Base-by-base conservation (phyloP, 345 rosid genomes). In the Trapa incisa region DNA sequence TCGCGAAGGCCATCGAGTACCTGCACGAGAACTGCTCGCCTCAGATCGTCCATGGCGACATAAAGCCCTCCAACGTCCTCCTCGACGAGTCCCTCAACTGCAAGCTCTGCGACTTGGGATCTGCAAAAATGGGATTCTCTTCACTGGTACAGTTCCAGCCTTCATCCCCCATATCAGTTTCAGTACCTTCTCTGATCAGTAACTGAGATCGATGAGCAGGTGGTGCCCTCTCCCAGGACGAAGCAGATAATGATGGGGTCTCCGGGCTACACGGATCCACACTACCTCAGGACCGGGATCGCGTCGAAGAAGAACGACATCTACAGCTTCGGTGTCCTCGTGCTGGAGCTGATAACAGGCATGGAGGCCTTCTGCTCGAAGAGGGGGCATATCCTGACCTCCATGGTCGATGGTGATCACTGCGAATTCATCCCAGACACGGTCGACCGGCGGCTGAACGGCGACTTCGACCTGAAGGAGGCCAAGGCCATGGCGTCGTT, bases 51-150 rank as follows among this genome's bases (percentile, higher is more conserved):
- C 98, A 92, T 13, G 95, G 92, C 0, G 98, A 89, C 76, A 82
- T 92, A 69, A 92, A 92, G 71, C 73, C 96, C 37, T 86, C 98
- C 1, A 92, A 92, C 52, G 75, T 92, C 17, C 79, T 92, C 1
- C 84, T 92, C 39, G 98, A 92, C 77, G 84, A 86, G 66, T 15
- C 74, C 16, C 78, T 84, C 47, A 87, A 86, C 71, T 73, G 85
- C 82, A 89, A 89, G 82, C 92, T 92, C 5, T 92, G 98, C 57
- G 98, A 92, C 69, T 89, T 92, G 6, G 95, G 96, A n/a, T 89
- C 81, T 12, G 92, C 98, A 4, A 92, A 81, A 65, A 85, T 89
- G 78, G 98, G 98, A 1, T 92, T 92, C 66, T 89, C 96, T 0
- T 85, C 96, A 0, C 73, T 78, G 63, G 63, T 58, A 58, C 13